Conservation (phyloP, 768 basidiomycete species). For the Boletus huronensis region DNA sequence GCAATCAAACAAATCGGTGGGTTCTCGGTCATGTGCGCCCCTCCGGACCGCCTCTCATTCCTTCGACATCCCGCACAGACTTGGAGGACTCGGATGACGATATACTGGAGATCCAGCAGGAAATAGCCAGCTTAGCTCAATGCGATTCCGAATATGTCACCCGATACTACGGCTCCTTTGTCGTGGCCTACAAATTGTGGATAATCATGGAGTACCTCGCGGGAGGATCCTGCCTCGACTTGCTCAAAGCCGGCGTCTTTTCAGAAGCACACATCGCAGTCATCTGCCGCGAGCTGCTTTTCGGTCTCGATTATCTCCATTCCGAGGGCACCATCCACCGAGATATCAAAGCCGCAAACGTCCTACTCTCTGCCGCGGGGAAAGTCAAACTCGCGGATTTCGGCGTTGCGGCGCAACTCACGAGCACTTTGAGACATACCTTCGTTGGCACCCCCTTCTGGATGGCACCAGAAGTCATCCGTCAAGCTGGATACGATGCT, state of each 20-base stretch:
- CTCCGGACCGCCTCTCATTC: not conserved
- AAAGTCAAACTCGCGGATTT: conserved; percentile 98
- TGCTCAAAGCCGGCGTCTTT: conserved; percentile 89
- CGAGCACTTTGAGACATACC: conserved; percentile 90
- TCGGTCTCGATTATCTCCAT: conserved; percentile 96
- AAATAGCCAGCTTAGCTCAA: conserved; percentile 93
- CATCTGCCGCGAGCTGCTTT: conserved; percentile 86
- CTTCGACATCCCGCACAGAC: conserved; percentile 47
- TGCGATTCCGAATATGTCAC: conserved; percentile 98
- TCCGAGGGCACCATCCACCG: conserved; percentile 94
- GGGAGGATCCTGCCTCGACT: conserved; percentile 96
- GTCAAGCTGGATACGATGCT: conserved; percentile 92
- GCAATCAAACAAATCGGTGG: conserved; percentile 97
- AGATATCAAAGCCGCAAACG: conserved; percentile 98
- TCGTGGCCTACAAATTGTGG: conserved; percentile 96
- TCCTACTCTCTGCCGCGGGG: conserved; percentile 85
- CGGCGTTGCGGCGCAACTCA: conserved; percentile 96
- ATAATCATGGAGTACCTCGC: conserved; percentile 99
- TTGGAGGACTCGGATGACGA: conserved; percentile 98
- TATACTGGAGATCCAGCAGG: conserved; percentile 97
- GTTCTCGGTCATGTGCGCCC: conserved; percentile 27
- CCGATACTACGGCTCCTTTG: conserved; percentile 94
- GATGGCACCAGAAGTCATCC: conserved; percentile 99
- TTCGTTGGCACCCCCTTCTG: conserved; percentile 97
- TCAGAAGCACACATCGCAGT: conserved; percentile 94